A percentile compares a stretch with the other conserved stretches of the same genome.
phyloP scores from a whole-genome alignment of 257 asterid species.

The Jacaranda copaia region DNA sequence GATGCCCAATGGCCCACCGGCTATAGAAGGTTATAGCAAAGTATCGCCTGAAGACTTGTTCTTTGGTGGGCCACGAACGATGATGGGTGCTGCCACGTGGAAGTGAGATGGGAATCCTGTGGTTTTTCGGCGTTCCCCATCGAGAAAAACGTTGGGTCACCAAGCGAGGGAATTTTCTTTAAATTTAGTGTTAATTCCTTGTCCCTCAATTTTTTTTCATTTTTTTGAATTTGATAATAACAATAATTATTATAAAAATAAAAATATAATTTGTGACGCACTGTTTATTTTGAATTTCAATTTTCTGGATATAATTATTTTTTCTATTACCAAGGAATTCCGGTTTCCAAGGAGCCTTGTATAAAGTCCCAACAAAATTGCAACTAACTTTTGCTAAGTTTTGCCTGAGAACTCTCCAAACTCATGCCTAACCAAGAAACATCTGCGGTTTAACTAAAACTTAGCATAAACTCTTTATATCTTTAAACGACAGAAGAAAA shows the following conservation, averaged over 20 bases:
- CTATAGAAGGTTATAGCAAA: slow-evolving; percentile 56
- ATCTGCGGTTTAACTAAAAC: slow-evolving; percentile 60
- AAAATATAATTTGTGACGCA: slow-evolving; percentile 36
- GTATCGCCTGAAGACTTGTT: slow-evolving; percentile 86
- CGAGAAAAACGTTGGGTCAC: slow-evolving; percentile 92
- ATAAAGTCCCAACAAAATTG: slow-evolving; percentile 41
- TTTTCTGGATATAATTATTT: slow-evolving; percentile 24
- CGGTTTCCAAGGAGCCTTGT: slow-evolving; percentile 44
- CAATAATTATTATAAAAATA: not conserved
- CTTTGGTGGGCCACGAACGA: slow-evolving; percentile 51
- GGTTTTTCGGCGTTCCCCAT: slow-evolving; percentile 51
- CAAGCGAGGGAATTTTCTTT: slow-evolving; percentile 59
- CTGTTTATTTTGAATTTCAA: slow-evolving; percentile 19
- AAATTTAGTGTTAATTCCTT: slow-evolving; percentile 31
- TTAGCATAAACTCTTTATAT: slow-evolving; percentile 51
- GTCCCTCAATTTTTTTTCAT: slow-evolving; percentile 26
- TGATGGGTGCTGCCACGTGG: slow-evolving; percentile 72
- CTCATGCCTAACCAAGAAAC: slow-evolving; percentile 52
- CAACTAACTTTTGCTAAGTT: slow-evolving; percentile 42
- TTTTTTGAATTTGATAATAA: slow-evolving; percentile 3
- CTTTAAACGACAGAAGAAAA: not conserved
- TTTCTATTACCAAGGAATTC: slow-evolving; percentile 43
- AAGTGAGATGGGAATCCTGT: slow-evolving; percentile 51
- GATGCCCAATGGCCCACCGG: slow-evolving; percentile 48
- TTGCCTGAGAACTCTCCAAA: slow-evolving; percentile 49